Evolutionary conservation across 345 rosid genomes (phyloP), one percentile per base, ranked within the genome.

Genomic region (Rhodamnia argentea): DNA sequence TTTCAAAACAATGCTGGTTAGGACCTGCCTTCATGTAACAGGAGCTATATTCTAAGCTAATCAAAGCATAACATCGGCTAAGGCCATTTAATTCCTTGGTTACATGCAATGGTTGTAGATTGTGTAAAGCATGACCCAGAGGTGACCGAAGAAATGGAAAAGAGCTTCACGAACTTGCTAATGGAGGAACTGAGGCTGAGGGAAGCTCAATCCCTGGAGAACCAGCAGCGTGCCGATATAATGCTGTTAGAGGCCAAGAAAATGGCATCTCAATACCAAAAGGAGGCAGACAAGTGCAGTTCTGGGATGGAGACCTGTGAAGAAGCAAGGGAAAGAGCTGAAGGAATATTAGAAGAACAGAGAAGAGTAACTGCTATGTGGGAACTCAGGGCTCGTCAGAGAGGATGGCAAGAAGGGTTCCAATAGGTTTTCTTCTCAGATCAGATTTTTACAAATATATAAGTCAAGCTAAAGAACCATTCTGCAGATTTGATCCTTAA

Each of bases 281-380:
- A 94, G 90, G 94, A 93, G 64, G 94, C 95, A 54, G 97, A 93
- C 84, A 94, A 93, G 85, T 94, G 97, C 90, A 91, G 90, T 74
- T 89, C 90, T 85, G 96, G 96, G 37, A 92, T 94, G 93, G 94
- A 92, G 87, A 94, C 96, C 26, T 94, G 97, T 64, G 96, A 93
- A 86, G 92, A 84, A 84, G 95, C 93, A 37, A 91, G 96, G 86
- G 94, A 94, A 91, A 93, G 88, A 86, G 89, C 93, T 84, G 96
- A 93, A 53, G 91, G 87, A 13, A 87, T 91, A 20, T 83, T 93
- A 15, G 90, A 89, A 58, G 92, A 88, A 51, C 96, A 95, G 87
- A 90, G 88, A 83, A 89, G 86, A 62, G 86, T 89, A 22, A 87
- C 90, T 12, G 83, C 84, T 6, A 85, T 88, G 89, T 90, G 91